Percentiles rank a stretch among this genome's conserved stretches.
Evolutionary conservation across 73 alveolate species (phyloP).

Genomic region (Paramecium tetraurelia): DNA sequence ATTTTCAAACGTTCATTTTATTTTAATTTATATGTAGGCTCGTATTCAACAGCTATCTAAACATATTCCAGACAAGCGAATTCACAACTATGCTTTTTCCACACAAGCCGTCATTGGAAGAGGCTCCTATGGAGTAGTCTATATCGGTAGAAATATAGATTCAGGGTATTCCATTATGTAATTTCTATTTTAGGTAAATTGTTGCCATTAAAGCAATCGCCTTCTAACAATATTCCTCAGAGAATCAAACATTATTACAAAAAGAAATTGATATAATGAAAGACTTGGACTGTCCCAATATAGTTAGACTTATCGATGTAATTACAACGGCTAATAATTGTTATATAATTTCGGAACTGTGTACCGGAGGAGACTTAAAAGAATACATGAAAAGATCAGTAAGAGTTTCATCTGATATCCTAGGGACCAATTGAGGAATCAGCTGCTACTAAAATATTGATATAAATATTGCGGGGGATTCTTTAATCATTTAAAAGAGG

Average conservation of each 20-base stretch:
- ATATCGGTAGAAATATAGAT: conserved; percentile 56
- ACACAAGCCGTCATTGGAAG: conserved; percentile 52
- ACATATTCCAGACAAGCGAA: conserved; percentile 55
- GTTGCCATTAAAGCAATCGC: conserved; percentile 48
- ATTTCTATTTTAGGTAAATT: neutral
- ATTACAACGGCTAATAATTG: conserved; percentile 38
- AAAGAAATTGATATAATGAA: conserved; percentile 46
- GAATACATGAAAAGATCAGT: conserved; percentile 13
- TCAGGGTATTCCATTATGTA: neutral
- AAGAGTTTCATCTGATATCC: neutral
- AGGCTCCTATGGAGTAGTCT: conserved; percentile 61
- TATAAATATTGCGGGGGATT: conserved; percentile 53
- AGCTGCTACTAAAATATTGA: conserved; percentile 51
- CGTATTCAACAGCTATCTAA: conserved; percentile 52
- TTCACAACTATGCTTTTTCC: conserved; percentile 59
- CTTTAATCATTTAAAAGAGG: conserved; percentile 40
- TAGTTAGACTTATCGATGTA: conserved; percentile 43
- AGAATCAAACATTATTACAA: neutral
- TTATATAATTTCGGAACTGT: conserved; percentile 42
- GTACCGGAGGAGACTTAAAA: conserved; percentile 44
- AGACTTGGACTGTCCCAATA: conserved; percentile 45
- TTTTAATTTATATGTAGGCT: conserved; percentile 24
- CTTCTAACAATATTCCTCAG: neutral
- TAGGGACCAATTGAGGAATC: conserved; percentile 33
- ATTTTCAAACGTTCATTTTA: conserved; percentile 50